A percentile compares a stretch with the other conserved stretches of the same genome.
Conservation (phyloP, 768 basidiomycete genomes). For the Tricholoma bakamatsutake region DNA sequence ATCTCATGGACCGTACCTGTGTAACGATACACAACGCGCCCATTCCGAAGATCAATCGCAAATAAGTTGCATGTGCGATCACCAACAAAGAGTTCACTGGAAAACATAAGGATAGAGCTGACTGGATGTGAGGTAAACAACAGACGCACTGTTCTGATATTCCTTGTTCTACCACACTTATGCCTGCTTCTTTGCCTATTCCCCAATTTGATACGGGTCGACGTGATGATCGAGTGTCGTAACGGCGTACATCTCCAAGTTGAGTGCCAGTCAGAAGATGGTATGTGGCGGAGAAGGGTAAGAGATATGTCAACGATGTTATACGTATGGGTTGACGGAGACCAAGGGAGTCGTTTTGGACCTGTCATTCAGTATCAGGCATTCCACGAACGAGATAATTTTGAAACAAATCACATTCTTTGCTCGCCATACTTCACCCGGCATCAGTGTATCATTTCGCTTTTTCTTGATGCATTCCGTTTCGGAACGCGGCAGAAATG, state of each 20-base stretch:
- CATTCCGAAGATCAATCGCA: constrained; percentile 65
- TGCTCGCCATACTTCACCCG: constrained; percentile 79
- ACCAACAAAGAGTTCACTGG: constrained; percentile 63
- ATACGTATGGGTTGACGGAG: constrained; percentile 78
- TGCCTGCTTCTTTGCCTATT: constrained; percentile 54
- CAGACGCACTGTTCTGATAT: constrained; percentile 54
- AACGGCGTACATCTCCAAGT: constrained; percentile 66
- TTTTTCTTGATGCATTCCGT: constrained; percentile 43
- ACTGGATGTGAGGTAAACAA: not conserved
- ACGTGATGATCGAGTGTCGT: constrained; percentile 68
- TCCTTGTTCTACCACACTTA: constrained; percentile 55
- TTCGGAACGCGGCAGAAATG: constrained; percentile 33
- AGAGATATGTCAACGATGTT: constrained; percentile 57
- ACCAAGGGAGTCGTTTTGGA: constrained; percentile 68
- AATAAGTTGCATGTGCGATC: constrained; percentile 62
- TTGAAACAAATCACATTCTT: constrained; percentile 52
- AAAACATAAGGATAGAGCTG: constrained; percentile 6
- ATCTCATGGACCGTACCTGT: constrained; percentile 39
- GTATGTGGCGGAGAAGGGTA: constrained; percentile 29
- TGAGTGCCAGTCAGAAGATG: constrained; percentile 69
- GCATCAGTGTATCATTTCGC: constrained; percentile 48
- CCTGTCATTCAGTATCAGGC: constrained; percentile 19
- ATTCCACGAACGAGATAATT: not conserved
- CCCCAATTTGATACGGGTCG: constrained; percentile 68
- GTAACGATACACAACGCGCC: constrained; percentile 58